A percentile compares a stretch with the other conserved stretches of the same genome.
Evolutionary conservation across 2,329 filamentous ascomycete species (phyloP).

Genomic region (Dothideomycetes sp.): DNA sequence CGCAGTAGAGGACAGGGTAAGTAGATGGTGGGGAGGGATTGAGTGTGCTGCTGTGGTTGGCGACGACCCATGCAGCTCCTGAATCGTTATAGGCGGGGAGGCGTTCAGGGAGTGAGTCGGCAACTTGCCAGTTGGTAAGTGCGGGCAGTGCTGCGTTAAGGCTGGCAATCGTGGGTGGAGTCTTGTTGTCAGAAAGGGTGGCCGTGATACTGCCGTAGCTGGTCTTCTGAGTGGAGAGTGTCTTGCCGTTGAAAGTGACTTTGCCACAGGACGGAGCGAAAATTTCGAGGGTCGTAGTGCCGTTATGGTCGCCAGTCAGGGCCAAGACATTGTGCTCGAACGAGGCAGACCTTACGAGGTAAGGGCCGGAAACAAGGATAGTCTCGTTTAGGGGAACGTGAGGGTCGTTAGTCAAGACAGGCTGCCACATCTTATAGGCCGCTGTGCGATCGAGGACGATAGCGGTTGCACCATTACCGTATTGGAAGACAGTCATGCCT

Average conservation of each 20-base stretch:
- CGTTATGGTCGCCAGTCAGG: slow-evolving; percentile 25
- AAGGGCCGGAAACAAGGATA: slow-evolving; percentile 29
- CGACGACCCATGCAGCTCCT: slow-evolving; percentile 28
- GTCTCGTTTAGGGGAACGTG: slow-evolving; percentile 24
- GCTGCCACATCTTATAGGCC: slow-evolving; percentile 47
- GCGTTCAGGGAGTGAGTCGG: slow-evolving; percentile 40
- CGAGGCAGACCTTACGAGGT: slow-evolving; percentile 25
- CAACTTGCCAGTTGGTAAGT: slow-evolving; percentile 35
- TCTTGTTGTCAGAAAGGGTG: slow-evolving; percentile 12
- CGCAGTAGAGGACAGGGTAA: slow-evolving; percentile 29
- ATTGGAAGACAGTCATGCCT: slow-evolving; percentile 29
- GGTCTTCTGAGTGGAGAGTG: slow-evolving; percentile 15
- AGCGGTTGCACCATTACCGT: slow-evolving; percentile 38
- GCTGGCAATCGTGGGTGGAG: slow-evolving; percentile 13
- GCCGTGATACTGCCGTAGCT: slow-evolving; percentile 28
- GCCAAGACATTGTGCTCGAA: slow-evolving; percentile 23
- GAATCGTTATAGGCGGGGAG: slow-evolving; percentile 31
- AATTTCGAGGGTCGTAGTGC: slow-evolving; percentile 26
- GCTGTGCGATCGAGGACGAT: slow-evolving; percentile 43
- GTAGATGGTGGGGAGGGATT: slow-evolving; percentile 26
- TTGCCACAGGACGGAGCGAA: slow-evolving; percentile 24
- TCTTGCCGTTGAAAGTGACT: slow-evolving; percentile 28
- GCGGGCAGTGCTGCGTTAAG: slow-evolving; percentile 23
- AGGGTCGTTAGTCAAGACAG: slow-evolving; percentile 36
- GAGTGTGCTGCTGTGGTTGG: slow-evolving; percentile 23